Percentiles rank a stretch among this genome's conserved stretches.
These are phyloP conservation scores for Tricholoma flavovirens DNA, from an alignment of 768 basidiomycete genomes.

Conservation along the genomic window DNA sequence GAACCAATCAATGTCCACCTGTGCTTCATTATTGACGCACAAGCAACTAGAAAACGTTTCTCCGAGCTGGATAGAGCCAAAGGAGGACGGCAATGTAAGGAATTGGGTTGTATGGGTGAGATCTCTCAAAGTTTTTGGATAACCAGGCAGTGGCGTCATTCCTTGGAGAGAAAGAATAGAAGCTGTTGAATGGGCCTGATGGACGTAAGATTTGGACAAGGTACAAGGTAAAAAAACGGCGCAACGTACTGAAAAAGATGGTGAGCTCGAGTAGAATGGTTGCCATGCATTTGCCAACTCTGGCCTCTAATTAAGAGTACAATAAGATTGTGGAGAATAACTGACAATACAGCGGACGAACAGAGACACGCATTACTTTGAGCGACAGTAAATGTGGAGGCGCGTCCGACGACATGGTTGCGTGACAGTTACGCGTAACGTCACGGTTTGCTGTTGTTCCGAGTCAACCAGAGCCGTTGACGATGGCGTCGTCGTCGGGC, in stretches of 20 bases:
- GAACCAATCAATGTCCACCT: conserved; percentile 56
- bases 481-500: conserved; percentile 30
- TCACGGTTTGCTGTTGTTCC: conserved; percentile 23
- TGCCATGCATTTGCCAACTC: conserved; percentile 74
- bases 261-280: conserved; percentile 80
- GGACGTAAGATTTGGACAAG: conserved; percentile 2
- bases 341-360: conserved; percentile 34
- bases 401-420: conserved; percentile 37
- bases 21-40: conserved; percentile 75
- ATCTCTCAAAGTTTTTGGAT: conserved; percentile 82
- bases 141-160: conserved; percentile 57
- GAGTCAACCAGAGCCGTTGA: conserved; percentile 25
- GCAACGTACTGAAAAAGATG: conserved; percentile 61
- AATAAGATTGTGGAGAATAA: background rate
- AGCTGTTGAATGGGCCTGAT: conserved; percentile 63
- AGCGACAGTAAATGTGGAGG: conserved; percentile 65
- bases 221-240: background rate
- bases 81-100: conserved; percentile 75
- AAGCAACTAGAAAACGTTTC: conserved; percentile 83
- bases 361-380: conserved; percentile 86
- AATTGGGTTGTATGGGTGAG: conserved; percentile 75
- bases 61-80: conserved; percentile 84
- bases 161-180: conserved; percentile 77
- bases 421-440: conserved; percentile 17
- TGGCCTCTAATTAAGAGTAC: conserved; percentile 51